Evolutionary conservation across 73 alveolate species (phyloP).

Genomic region (Paramecium sexaurelia): DNA sequence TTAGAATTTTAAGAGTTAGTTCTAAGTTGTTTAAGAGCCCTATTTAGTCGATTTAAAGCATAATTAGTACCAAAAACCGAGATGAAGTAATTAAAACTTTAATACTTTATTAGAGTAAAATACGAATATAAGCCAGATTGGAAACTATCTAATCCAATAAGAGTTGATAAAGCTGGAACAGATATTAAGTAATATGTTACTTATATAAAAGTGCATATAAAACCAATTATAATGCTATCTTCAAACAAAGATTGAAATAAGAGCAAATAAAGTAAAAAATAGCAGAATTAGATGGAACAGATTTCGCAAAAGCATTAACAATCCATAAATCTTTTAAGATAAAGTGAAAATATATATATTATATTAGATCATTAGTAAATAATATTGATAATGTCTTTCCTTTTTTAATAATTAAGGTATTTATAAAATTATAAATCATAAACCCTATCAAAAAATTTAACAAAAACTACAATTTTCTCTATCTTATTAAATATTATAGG

Average conservation of each 20-base stretch:
- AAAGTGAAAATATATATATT: neutral
- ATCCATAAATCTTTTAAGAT: constrained; percentile 60
- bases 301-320: constrained; percentile 54
- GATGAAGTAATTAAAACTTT: constrained; percentile 20
- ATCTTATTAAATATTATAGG: neutral
- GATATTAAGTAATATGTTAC: constrained; percentile 10
- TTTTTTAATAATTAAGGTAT: too few relatives aligned
- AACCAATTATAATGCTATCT: constrained; percentile 68
- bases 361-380: neutral
- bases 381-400: too few relatives aligned
- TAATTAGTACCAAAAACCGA: constrained; percentile 64
- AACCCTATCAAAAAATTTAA: neutral
- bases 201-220: constrained; percentile 43
- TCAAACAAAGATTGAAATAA: constrained; percentile 60
- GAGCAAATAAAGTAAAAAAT: constrained; percentile 55
- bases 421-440: too few relatives aligned
- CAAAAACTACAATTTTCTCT: neutral
- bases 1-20: constrained; percentile 61
- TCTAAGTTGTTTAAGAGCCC: constrained; percentile 54
- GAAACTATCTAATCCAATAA: constrained; percentile 59
- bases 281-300: constrained; percentile 62
- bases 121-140: constrained; percentile 62
- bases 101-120: neutral
- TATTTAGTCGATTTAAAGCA: constrained; percentile 43
- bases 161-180: constrained; percentile 68